phyloP scores from a whole-genome alignment of 2,329 filamentous ascomycete species.

The Cladophialophora psammophila region DNA sequence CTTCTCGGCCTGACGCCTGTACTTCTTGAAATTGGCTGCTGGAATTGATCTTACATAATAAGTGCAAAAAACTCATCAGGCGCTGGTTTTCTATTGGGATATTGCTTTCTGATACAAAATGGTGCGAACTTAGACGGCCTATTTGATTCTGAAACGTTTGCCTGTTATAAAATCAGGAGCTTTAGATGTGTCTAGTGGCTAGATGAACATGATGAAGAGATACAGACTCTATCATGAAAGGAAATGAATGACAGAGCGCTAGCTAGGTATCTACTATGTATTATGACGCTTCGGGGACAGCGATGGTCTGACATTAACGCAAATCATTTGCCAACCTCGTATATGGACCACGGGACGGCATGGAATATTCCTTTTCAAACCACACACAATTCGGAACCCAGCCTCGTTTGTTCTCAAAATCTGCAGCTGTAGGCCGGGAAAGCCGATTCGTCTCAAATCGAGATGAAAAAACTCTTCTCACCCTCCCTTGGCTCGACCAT shows the following conservation, averaged over 20 bases:
- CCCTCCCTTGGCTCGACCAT: constrained; percentile 75
- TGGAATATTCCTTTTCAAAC: background rate
- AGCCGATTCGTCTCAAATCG: constrained; percentile 49
- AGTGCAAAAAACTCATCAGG: too few species aligned
- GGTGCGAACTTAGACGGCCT: too few species aligned
- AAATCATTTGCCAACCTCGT: background rate
- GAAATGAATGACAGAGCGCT: background rate
- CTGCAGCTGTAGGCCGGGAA: background rate
- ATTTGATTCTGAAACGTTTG: too few species aligned
- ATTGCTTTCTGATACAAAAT: too few species aligned
- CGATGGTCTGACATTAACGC: background rate
- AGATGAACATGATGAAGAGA: background rate
- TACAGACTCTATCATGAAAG: background rate
- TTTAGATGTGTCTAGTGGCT: background rate
- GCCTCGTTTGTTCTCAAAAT: background rate
- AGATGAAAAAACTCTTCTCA: constrained; percentile 83
- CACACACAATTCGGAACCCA: background rate
- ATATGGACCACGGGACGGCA: background rate
- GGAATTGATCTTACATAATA: too few species aligned
- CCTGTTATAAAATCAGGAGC: background rate
- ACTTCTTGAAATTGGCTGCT: background rate
- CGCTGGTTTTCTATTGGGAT: too few species aligned
- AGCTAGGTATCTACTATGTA: background rate
- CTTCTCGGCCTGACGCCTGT: background rate
- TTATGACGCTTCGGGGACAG: background rate